Percentiles rank a stretch among this genome's conserved stretches.
These are phyloP conservation scores for Pleurotus djamor DNA, from an alignment of 768 basidiomycete species.

Conservation along the genomic window DNA sequence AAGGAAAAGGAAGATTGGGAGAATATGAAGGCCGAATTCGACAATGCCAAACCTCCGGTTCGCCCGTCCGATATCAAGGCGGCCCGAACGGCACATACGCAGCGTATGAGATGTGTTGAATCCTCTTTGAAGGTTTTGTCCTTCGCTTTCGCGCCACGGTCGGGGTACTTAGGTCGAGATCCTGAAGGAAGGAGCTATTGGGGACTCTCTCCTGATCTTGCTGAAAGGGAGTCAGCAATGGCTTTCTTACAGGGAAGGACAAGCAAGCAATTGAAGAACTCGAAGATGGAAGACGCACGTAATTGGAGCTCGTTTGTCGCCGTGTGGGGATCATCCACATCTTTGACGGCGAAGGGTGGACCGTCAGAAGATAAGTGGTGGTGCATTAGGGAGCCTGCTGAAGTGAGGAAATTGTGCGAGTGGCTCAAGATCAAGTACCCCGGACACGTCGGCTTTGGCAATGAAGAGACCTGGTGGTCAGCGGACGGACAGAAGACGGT, in stretches of 20 bases:
- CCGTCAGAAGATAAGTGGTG: constrained; percentile 63
- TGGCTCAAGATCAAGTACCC: constrained; percentile 57
- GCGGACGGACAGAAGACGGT: constrained; percentile 2
- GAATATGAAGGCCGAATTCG: constrained; percentile 31
- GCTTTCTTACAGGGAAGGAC: constrained; percentile 40
- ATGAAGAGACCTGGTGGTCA: constrained; percentile 1
- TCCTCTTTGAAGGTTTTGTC: constrained; percentile 49
- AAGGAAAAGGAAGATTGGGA: constrained; percentile 63
- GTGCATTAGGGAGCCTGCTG: constrained; percentile 65
- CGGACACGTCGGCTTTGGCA: too few relatives aligned
- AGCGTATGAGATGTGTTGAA: constrained; percentile 47
- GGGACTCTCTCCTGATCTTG: constrained; percentile 56
- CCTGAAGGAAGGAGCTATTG: constrained; percentile 67
- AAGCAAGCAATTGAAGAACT: constrained; percentile 29
- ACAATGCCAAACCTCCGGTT: constrained; percentile 22
- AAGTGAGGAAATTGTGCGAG: constrained; percentile 61
- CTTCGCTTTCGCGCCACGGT: constrained; percentile 45
- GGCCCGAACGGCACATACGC: constrained; percentile 24
- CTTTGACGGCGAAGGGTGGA: constrained; percentile 31
- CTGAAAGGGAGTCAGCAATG: constrained; percentile 52
- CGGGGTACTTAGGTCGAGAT: constrained; percentile 62
- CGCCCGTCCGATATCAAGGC: constrained; percentile 7
- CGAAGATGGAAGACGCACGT: constrained; percentile 12
- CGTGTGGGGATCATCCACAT: constrained; percentile 64
- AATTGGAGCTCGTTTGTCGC: constrained; percentile 80